Percentiles rank a stretch among this genome's conserved stretches.
These are phyloP conservation scores for Cornus controversa DNA, from an alignment of 148 eudicot species.

Conservation along the genomic window DNA sequence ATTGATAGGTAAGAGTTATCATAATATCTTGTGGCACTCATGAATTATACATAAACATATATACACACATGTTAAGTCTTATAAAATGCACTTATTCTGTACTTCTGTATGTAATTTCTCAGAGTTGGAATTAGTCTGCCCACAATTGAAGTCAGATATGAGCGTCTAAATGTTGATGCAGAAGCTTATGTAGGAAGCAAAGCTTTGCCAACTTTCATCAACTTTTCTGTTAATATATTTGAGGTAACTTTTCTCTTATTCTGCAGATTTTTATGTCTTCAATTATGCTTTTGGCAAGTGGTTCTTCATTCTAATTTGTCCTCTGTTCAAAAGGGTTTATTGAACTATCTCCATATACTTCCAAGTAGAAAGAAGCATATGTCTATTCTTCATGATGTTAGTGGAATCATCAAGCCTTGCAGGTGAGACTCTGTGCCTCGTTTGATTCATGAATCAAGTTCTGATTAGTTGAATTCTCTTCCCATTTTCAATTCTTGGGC, in stretches of 20 bases:
- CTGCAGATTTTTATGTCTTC: neutral
- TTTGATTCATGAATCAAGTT: neutral
- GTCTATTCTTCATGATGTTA: slow-evolving; percentile 47
- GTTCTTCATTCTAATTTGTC: neutral
- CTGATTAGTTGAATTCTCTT: neutral
- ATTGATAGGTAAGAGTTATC: slow-evolving; percentile 36
- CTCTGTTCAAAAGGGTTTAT: slow-evolving; percentile 19
- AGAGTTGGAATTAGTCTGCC: slow-evolving; percentile 74
- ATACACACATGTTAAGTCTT: too few species aligned
- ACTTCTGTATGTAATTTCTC: neutral
- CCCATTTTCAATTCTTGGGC: too few species aligned
- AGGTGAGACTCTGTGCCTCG: slow-evolving; percentile 30
- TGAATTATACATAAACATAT: too few species aligned
- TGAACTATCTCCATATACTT: slow-evolving; percentile 36
- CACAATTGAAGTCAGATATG: slow-evolving; percentile 64
- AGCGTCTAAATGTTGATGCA: slow-evolving; percentile 59
- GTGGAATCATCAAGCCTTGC: slow-evolving; percentile 59
- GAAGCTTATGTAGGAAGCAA: slow-evolving; percentile 57
- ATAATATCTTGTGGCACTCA: too few species aligned
- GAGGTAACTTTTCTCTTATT: slow-evolving; percentile 30
- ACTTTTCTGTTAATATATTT: slow-evolving; percentile 37
- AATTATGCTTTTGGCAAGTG: slow-evolving; percentile 33
- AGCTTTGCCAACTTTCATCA: slow-evolving; percentile 58
- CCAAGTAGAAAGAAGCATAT: slow-evolving; percentile 45
- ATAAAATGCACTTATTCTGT: too few species aligned